Base-by-base conservation (phyloP, 495 filamentous ascomycete species). In the Trichocladium uniseriatum region DNA sequence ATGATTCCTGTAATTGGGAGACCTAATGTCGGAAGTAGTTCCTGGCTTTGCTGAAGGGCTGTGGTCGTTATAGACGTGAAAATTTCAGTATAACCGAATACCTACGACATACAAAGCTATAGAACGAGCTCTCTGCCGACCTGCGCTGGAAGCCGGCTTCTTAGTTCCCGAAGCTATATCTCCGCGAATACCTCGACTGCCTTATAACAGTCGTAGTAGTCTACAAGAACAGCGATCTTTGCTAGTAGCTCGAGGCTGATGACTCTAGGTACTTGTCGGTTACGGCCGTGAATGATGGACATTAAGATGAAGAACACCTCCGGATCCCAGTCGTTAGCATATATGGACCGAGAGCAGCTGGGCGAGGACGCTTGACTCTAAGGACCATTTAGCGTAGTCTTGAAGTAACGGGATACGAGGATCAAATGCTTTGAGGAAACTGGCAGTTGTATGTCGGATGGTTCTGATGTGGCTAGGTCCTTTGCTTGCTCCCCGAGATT, bases 131-230 rank as follows among this genome's bases (percentile, higher is more conserved):
- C 45, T 34, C 45, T 46, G 13, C 54, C 24, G 21, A 38, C 37
- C 37, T 46, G 52, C 11, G n/a, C 11, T 31, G 45, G 49, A 31
- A 52, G 24, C n/a, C 57, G 20, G 32, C 56, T 14, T 44, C 57
- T 22, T 39, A 66, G 45, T 46, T 52, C 22, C 15, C 56, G 21
- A 18, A 57, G 63, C 72, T 74, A 79, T 4, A 53, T 53, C 10
- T 67, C 57, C 14, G 53, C 49, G 34, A 62, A 67, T 2, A 71
- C 14, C 28, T 55, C 32, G 0, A 74, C 38, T 2, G 52, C 59
- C 10, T 72, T 67, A 10, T 61, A 57, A 43, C 69, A 73, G 18
- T 64, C 39, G 46, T 77, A 75, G 45, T 74, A 73, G 49, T 78
- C 72, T 6, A 72, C 67, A 13, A 79, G 44, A 8, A 70, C 65